Evolutionary conservation across 2,329 filamentous ascomycete genomes (phyloP), one percentile per base, ranked within the genome.

Genomic region (Pseudocercospora eumusae): DNA sequence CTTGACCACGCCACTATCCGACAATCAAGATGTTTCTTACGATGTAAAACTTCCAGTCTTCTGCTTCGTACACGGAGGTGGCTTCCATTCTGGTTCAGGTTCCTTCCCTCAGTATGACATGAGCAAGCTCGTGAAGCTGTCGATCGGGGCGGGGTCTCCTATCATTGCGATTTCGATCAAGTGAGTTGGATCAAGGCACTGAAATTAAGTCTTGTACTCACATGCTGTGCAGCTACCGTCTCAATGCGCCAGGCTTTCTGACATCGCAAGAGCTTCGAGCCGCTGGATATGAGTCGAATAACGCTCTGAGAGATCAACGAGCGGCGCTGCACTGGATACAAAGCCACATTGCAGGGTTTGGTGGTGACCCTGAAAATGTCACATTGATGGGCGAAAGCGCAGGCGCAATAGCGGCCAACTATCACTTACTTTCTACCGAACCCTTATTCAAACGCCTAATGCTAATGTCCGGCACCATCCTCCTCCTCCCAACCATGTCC

Each of bases 361-460:
- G 69, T n/a, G 70, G 70, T 18, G 64, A 72, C 52, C 47, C 59
- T 1, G 20, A 50, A 2, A 63, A 63, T 60, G 80, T 70, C 44
- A 68, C 61, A 10, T 15, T 68, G 11, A 63, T 44, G 18, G 63
- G 63, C 13, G 57, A 65, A 45, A 58, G 52, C 31, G 73, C 76
- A 8, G 78, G 79, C n/a, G 66, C 71, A n/a, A 91, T 92, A 63
- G 91, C 88, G 0, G 88, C 91, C 1, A 69, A 71, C 54, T 67
- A 70, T 28, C 72, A 72, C 55, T 59, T 73, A 4, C 73, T 77
- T 33, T 75, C 75, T 7, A 65, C 75, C 33, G 64, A 75, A 42
- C 72, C 75, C 4, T 69, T 81, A 3, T 81, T 80, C 69, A 77
- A 74, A 58, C 71, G 77, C n/a, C 73, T 71, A 1, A 75, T 81